Evolutionary conservation across 2,329 filamentous ascomycete genomes (phyloP).

Genomic region (Aspergillus sp.): DNA sequence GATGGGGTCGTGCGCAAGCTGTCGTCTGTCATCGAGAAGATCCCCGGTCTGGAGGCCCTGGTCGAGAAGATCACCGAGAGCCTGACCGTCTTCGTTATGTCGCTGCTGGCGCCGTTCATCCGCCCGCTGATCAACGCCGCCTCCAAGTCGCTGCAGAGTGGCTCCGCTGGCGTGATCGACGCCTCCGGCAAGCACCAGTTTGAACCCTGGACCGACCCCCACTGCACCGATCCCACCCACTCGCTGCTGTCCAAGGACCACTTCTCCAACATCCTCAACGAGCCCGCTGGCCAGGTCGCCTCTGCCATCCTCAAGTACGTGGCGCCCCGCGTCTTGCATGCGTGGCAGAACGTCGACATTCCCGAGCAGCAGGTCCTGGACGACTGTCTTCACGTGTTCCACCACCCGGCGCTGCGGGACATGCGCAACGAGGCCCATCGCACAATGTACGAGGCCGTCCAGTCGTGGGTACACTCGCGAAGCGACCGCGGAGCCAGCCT

Average conservation of each 20-base stretch:
- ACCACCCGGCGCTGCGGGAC: conserved; percentile 82
- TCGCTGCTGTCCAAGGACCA: conserved; percentile 83
- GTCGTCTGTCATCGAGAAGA: conserved; percentile 80
- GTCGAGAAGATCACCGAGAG: conserved; percentile 93
- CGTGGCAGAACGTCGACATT: conserved; percentile 85
- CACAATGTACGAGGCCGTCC: conserved; percentile 85
- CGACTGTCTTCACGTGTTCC: conserved; percentile 80
- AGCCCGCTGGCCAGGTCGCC: conserved; percentile 72
- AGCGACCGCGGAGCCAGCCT: conserved; percentile 66
- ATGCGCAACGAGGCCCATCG: conserved; percentile 75
- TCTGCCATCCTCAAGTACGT: conserved; percentile 79
- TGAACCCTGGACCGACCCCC: conserved; percentile 75
- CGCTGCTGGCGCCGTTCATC: conserved; percentile 86
- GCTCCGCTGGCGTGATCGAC: conserved; percentile 69
- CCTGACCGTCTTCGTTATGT: conserved; percentile 86
- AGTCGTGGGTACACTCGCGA: conserved; percentile 73
- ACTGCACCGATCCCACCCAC: conserved; percentile 76
- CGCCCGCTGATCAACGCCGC: conserved; percentile 87
- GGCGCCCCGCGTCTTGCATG: conserved; percentile 83
- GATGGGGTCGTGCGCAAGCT: conserved; percentile 91
- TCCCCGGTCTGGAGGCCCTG: conserved; percentile 84
- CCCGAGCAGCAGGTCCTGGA: conserved; percentile 79
- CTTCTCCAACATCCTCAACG: conserved; percentile 76
- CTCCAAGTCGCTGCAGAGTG: conserved; percentile 79
- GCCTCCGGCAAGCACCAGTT: conserved; percentile 72